Conservation (phyloP, 164 flowering plant genomes). For the Stephania yunnanensis region DNA sequence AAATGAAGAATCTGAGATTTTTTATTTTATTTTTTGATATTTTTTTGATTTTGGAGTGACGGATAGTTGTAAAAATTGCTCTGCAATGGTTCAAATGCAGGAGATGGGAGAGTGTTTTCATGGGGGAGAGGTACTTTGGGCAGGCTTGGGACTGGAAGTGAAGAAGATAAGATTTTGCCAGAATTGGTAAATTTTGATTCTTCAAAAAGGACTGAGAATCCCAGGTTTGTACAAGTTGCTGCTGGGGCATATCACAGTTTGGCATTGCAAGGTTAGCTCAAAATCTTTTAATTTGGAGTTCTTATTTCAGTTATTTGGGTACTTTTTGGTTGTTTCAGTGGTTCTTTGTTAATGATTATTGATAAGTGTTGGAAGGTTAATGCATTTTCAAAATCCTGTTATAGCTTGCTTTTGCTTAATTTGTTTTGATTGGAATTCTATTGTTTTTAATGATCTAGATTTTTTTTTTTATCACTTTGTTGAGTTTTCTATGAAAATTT, state of each 20-base stretch:
- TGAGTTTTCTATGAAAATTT: background rate
- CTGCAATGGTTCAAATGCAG: slow-evolving; percentile 20
- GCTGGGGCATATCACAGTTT: slow-evolving; percentile 96
- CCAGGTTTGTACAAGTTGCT: slow-evolving; percentile 60
- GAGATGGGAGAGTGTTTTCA: slow-evolving; percentile 64
- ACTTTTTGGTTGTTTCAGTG: background rate
- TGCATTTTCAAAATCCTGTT: background rate
- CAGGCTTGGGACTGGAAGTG: slow-evolving; percentile 74
- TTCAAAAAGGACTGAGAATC: slow-evolving; percentile 11
- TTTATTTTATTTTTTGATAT: background rate
- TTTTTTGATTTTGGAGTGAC: background rate
- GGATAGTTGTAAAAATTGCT: background rate
- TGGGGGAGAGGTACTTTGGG: slow-evolving; percentile 96
- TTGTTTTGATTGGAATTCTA: background rate
- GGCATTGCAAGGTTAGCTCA: slow-evolving; percentile 62
- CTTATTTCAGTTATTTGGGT: background rate
- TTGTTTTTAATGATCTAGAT: too few species aligned
- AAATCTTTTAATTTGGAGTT: background rate
- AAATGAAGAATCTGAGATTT: background rate
- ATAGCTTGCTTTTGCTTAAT: background rate
- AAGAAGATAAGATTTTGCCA: slow-evolving; percentile 63
- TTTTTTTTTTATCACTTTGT: background rate
- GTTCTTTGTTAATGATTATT: background rate
- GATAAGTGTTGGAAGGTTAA: background rate
- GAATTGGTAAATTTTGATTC: slow-evolving; percentile 42